Base-by-base conservation (phyloP, 345 rosid species). In the Aquilaria yunnanensis region DNA sequence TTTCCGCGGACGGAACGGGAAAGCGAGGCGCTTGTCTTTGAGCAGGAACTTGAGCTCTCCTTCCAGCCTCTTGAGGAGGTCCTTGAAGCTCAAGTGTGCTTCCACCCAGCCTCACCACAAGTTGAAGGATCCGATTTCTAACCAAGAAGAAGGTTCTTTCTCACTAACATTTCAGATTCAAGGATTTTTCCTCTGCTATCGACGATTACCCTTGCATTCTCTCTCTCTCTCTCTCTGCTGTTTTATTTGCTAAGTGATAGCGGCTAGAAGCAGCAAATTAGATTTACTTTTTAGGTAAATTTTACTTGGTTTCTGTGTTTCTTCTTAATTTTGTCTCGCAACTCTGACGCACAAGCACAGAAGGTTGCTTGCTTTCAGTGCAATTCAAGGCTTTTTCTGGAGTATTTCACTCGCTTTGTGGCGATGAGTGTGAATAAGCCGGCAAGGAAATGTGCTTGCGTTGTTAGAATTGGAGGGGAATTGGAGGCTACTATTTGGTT, bases 81-180 rank as follows among this genome's bases (percentile, higher is more conserved):
- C 63, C 29, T 76, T 77, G 46, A 80, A 73, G 69, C 71, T 64
- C 46, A 37, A 37, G 43, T 37, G 43, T 37, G 71, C 69, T 10
- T 82, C 82, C 47, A 65, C 79, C 47, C 79, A 78, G 52, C 75
- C 73, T 1, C 72, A 61, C 60, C 70, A 60, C 71, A 78, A 72
- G 16, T 43, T 64, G 1, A 33, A 72, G 16, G 79, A 78, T 61
- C 65, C 62, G 12, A 47, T 66, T 29, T 60, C 50, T 45, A 75
- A 64, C 31, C 68, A 58, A 43, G 64, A 82, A 67, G 75, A 74
- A 77, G 87, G 86, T 82, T 29, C 41, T 31, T 3, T 46, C 33
- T 57, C 37, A 37, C 59, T 12, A 37, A 1, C 29, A 13, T 2
- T 49, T 16, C 56, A 12, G 49, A 43, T 63, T 12, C 2, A 53